Evolutionary conservation across 345 rosid species (phyloP), one percentile per base, ranked within the genome.

Genomic region (Viola odorata): DNA sequence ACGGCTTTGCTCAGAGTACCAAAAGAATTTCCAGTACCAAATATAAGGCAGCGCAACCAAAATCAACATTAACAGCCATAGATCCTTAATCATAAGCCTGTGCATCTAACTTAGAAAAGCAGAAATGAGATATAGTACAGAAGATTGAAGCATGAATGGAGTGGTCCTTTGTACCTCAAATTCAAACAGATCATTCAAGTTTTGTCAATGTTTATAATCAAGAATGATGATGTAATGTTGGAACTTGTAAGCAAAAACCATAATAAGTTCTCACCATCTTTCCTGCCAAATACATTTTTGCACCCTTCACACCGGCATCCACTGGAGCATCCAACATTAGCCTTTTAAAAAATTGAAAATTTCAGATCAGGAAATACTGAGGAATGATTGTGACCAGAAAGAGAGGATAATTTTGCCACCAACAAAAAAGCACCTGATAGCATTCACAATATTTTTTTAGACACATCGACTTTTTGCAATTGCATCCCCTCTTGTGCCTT

Each of bases 401-500:
- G 23, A 32, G 54, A n/a, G 50, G 52, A 45, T 23, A 57, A 58
- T 12, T 54, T n/a, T 47, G 17, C 50, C 40, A 12, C 41, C 11
- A 36, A 55, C 56, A 56, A 51, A 15, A 57, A 32, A 9, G 40
- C 37, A 86, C 89, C 87, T 84, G 87, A 69, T 70, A 86, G 75
- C 89, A 86, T 84, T 84, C 92, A 73, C 85, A 84, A 56, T 86
- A 86, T 62, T 80, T 84, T 68, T 86, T 82, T 52, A 70, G 75
- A 58, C 89, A 84, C 85, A 71, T 80, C 1, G 87, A 86, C 79
- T 52, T 86, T 66, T 82, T 86, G 81, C 92, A 86, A 57, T 82
- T 82, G 79, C 87, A 86, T 50, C 87, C 85, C 68, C 75, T 73
- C 58, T 84, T 82, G 65, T 86, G 89, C 72, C 84, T 82, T 23